Evolutionary conservation across 2,329 filamentous ascomycete genomes (phyloP).

Genomic region (Talaromyces atroroseus): DNA sequence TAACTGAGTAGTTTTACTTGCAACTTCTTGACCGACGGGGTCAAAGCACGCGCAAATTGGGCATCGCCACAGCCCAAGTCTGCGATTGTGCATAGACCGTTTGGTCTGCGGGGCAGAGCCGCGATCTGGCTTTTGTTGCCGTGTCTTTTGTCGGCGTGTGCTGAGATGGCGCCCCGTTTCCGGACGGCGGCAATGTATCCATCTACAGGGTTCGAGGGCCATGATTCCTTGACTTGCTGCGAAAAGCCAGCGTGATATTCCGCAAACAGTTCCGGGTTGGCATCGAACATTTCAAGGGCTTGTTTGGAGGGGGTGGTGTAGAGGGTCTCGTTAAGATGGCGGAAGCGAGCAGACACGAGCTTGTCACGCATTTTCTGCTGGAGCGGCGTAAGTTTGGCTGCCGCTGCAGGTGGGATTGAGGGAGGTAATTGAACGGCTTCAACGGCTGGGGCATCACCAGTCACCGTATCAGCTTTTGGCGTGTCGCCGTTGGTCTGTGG

Average conservation of each 20-base stretch:
- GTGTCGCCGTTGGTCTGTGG: slow-evolving; percentile 13
- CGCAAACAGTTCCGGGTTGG: slow-evolving; percentile 85
- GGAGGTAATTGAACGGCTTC: slow-evolving; percentile 20
- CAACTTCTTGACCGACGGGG: slow-evolving; percentile 56
- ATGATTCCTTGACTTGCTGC: slow-evolving; percentile 80
- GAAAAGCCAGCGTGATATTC: slow-evolving; percentile 97
- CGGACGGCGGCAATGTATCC: slow-evolving; percentile 71
- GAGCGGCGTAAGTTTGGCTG: slow-evolving; percentile 74
- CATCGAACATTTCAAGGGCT: slow-evolving; percentile 74
- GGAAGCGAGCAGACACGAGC: slow-evolving; percentile 89
- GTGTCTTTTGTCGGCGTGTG: slow-evolving; percentile 33
- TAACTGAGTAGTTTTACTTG: slow-evolving; percentile 74
- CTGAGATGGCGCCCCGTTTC: slow-evolving; percentile 54
- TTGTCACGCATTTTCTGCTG: slow-evolving; percentile 94
- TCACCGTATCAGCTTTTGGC: not conserved
- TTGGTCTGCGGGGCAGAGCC: slow-evolving; percentile 60
- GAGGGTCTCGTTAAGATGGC: slow-evolving; percentile 92
- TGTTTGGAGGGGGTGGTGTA: slow-evolving; percentile 86
- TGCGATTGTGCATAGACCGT: slow-evolving; percentile 70
- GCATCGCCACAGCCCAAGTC: slow-evolving; percentile 94
- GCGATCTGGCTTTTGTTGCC: slow-evolving; percentile 25
- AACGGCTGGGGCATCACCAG: not conserved
- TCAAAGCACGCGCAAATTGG: slow-evolving; percentile 64
- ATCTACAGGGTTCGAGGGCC: slow-evolving; percentile 95
- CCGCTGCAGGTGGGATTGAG: slow-evolving; percentile 37